Base-by-base conservation (phyloP, 139 green algal species). In the Chlamydomonas sp. region DNA sequence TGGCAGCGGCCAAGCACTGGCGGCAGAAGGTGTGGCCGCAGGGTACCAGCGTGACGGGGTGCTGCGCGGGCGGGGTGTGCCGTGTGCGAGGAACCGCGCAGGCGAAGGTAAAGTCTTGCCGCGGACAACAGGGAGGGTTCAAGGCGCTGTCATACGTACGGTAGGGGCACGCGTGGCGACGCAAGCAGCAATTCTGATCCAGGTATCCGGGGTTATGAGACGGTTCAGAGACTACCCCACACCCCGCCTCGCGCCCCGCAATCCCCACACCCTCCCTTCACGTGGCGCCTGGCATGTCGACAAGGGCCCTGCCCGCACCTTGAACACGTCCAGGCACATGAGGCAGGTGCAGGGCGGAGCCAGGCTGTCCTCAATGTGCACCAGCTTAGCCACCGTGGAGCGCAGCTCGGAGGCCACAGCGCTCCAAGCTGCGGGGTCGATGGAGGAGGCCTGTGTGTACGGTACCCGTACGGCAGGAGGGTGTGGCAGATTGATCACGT, bases 21-120 rank as follows among this genome's bases (percentile, higher is more conserved):
- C 85, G 85, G 79, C 89, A 92, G 76, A 88, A 92, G 49, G 84
- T 90, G 63, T 92, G 89, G 49, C 89, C 89, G 67, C 89, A 89
- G 49, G 89, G 89, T 3, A 88, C 67, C 64, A 88, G 88, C n/a
- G 80, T 89, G 5, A 88, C 66, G 31, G 89, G 89, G 3, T 71
- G 31, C 82, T 86, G 82, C n/a, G 69, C 49, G 4, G 63, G 8
- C 10, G 63, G 10, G 63, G 8, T 16, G 8, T 8, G 8, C 63
- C 63, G 10, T 68, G 63, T 12, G 63, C 63, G 10, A 49, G 31
- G 31, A 49, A 49, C 31, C 31, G 31, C 31, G 31, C 31, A 49
- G 31, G 31, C 31, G 31, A 49, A 49, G 31, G 31, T 49, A 49
- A 49, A 49, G 31, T 49, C 31, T 49, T 68, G 63, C 8, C 10